phyloP scores from a whole-genome alignment of 345 rosid species.

The Eucalyptus rudis region DNA sequence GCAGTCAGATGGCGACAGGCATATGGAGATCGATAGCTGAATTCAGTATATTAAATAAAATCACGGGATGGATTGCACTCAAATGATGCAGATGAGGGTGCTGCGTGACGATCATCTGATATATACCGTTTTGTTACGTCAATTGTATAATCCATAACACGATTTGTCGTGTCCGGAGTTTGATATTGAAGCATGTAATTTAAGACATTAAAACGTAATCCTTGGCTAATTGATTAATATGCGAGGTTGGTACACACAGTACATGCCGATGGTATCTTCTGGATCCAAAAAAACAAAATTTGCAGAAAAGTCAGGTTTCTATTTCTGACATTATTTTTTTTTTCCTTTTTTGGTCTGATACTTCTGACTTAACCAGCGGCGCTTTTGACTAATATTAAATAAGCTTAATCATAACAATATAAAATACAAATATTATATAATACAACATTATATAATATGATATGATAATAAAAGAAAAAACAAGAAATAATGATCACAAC shows the following conservation, averaged over 20 bases:
- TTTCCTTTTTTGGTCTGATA: background rate
- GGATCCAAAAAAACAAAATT: background rate
- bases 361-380: background rate
- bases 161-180: too few species aligned
- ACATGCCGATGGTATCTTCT: background rate
- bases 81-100: background rate
- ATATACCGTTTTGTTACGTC: background rate
- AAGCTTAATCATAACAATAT: background rate
- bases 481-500: background rate
- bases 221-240: background rate
- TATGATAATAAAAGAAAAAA: background rate
- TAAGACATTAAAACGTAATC: too few species aligned
- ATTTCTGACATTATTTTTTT: background rate
- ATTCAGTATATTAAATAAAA: rapidly evolving
- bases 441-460: too few species aligned
- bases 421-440: too few species aligned
- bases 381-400: background rate
- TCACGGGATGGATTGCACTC: rapidly evolving
- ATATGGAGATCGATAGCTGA: background rate
- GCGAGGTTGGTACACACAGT: background rate
- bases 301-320: background rate
- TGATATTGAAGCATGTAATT: background rate
- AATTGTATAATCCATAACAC: background rate
- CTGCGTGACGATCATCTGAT: too few species aligned
- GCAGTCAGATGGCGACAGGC: background rate